Evolutionary conservation across 2,329 filamentous ascomycete species (phyloP).

Genomic region (Ascochyta pisi): DNA sequence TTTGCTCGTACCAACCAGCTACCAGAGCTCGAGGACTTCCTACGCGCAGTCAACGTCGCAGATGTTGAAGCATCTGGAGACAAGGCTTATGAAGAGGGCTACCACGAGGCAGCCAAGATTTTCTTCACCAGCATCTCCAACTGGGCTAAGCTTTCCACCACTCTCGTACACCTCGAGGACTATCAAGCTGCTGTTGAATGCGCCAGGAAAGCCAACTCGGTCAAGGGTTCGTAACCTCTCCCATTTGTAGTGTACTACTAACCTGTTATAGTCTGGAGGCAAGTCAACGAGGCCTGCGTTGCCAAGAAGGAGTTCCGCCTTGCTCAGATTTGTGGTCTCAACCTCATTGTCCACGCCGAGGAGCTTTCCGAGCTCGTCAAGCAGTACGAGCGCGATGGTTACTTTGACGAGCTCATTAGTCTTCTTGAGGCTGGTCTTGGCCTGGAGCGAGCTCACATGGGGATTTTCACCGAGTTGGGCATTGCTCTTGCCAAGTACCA

Average conservation of each 20-base stretch:
- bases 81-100: constrained; percentile 94
- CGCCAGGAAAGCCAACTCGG: constrained; percentile 97
- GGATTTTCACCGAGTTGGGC: constrained; percentile 92
- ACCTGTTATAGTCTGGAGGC: constrained; percentile 77
- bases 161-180: constrained; percentile 93
- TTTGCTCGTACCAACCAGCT: constrained; percentile 92
- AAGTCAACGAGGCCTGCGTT: constrained; percentile 96
- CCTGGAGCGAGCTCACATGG: constrained; percentile 75
- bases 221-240: constrained; percentile 62
- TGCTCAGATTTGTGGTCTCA: constrained; percentile 97
- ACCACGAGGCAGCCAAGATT: constrained; percentile 96
- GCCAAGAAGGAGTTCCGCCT: constrained; percentile 98
- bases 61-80: constrained; percentile 97
- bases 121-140: constrained; percentile 99
- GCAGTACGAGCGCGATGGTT: constrained; percentile 95
- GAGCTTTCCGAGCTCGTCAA: constrained; percentile 91
- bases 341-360: constrained; percentile 96
- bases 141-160: constrained; percentile 98
- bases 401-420: constrained; percentile 97
- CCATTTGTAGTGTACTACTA: neutral
- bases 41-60: constrained; percentile 90
- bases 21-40: constrained; percentile 92
- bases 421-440: constrained; percentile 94
- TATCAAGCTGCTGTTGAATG: constrained; percentile 98
- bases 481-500: constrained; percentile 94